Conservation (phyloP, 208 protist species). For the Acanthamoeba castellanii region DNA sequence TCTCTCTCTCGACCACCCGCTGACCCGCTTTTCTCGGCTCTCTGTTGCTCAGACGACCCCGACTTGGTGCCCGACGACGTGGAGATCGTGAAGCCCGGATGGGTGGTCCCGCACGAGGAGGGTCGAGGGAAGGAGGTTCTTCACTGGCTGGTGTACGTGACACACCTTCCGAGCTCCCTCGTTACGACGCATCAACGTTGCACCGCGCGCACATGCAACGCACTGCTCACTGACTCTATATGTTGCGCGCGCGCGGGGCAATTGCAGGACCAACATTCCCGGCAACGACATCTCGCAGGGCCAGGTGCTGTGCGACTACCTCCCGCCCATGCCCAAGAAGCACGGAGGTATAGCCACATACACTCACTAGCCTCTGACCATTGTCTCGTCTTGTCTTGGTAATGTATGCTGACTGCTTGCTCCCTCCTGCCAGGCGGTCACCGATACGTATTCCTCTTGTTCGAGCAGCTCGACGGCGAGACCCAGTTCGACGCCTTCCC, state of each 20-base stretch:
- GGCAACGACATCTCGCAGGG: constrained; percentile 25
- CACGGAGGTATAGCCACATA: neutral
- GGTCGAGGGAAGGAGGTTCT: neutral
- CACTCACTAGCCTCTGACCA: neutral
- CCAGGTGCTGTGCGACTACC: neutral
- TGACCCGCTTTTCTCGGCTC: too few species aligned
- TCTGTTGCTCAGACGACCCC: neutral
- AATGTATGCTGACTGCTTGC: too few species aligned
- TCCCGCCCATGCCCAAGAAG: constrained; percentile 1
- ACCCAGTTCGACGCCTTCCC: constrained; percentile 12
- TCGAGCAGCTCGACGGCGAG: constrained; percentile 38
- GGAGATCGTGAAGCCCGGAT: neutral
- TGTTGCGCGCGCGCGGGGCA: neutral
- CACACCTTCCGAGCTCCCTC: neutral
- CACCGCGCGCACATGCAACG: neutral
- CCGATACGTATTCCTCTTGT: constrained; percentile 36
- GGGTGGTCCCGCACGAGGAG: neutral
- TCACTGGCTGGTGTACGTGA: constrained; percentile 27
- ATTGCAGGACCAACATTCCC: constrained; percentile 10
- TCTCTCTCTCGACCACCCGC: neutral
- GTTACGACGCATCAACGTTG: neutral
- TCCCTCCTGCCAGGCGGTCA: neutral
- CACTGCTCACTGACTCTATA: neutral
- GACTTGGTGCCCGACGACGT: neutral
- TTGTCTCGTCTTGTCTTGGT: neutral